A percentile compares a stretch with the other conserved stretches of the same genome.
These are phyloP conservation scores for Puccinellia tenuiflora DNA, from an alignment of 176 grass and related monocot genomes.

Conservation along the genomic window DNA sequence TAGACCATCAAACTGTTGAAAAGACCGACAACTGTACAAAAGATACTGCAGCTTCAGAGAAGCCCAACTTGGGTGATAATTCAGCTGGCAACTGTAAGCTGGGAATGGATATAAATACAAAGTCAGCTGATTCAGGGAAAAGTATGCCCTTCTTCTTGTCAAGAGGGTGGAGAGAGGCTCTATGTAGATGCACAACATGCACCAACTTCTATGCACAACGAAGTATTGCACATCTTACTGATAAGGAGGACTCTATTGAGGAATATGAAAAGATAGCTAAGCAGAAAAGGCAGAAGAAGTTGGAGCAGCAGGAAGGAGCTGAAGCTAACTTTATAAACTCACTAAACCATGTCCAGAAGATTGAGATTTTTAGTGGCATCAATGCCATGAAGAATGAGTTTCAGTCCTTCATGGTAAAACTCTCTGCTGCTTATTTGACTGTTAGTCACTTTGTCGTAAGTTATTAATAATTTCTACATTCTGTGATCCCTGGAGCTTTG, in stretches of 20 bases:
- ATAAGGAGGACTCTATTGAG: slow-evolving; percentile 83
- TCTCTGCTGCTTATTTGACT: slow-evolving; percentile 22
- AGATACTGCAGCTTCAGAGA: slow-evolving; percentile 17
- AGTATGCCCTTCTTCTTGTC: slow-evolving; percentile 65
- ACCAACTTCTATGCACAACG: slow-evolving; percentile 41
- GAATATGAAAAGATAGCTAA: slow-evolving; percentile 91
- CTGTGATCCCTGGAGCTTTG: not conserved
- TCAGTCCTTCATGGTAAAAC: slow-evolving; percentile 78
- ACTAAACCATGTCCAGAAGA: slow-evolving; percentile 89
- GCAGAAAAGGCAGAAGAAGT: slow-evolving; percentile 79
- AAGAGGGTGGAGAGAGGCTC: slow-evolving; percentile 78
- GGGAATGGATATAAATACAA: slow-evolving; percentile 55
- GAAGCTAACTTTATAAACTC: slow-evolving; percentile 80
- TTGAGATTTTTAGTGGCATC: slow-evolving; percentile 86
- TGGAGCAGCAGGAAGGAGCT: slow-evolving; percentile 88
- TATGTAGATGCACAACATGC: slow-evolving; percentile 77
- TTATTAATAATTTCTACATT: not conserved
- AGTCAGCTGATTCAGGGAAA: slow-evolving; percentile 34
- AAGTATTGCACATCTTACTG: slow-evolving; percentile 58
- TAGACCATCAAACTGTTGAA: slow-evolving; percentile 20
- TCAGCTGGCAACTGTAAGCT: slow-evolving; percentile 50
- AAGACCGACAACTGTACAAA: slow-evolving; percentile 14
- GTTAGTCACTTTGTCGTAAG: not conserved
- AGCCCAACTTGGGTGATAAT: slow-evolving; percentile 30
- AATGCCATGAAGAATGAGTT: slow-evolving; percentile 90